A percentile compares a stretch with the other conserved stretches of the same genome.
These are phyloP conservation scores for Dothiorella sarmentorum DNA, from an alignment of 2,329 filamentous ascomycete genomes.

Conservation along the genomic window DNA sequence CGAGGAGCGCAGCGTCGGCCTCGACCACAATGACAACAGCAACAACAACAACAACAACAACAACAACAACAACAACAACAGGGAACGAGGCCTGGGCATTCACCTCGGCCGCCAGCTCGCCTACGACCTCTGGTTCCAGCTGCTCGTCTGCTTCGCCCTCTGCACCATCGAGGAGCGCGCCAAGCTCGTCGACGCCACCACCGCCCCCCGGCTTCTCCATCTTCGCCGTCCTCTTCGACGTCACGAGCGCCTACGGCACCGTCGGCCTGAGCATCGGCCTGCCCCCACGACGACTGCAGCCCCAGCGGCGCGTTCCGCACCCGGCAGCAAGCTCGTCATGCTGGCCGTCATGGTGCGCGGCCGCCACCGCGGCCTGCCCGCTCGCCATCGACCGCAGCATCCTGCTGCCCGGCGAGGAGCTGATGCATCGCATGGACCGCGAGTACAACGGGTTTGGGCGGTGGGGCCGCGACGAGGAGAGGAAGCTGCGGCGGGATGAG, in stretches of 20 bases:
- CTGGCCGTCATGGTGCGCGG: constrained; percentile 53
- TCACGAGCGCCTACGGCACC: constrained; percentile 57
- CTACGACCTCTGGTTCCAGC: constrained; percentile 65
- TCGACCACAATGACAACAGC: no score
- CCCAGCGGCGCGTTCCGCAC: constrained; percentile 55
- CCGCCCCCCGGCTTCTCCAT: constrained; percentile 29
- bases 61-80: no score
- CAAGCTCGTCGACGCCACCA: constrained; percentile 45
- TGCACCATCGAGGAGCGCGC: constrained; percentile 57
- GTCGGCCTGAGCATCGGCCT: constrained; percentile 60
- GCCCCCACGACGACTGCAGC: constrained; percentile 52
- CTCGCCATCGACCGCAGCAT: constrained; percentile 33
- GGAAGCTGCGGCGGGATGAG: constrained; percentile 19
- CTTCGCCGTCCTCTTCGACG: constrained; percentile 50
- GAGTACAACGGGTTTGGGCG: constrained; percentile 23
- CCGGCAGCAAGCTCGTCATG: constrained; percentile 57
- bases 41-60: no score
- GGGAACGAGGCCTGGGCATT: constrained; percentile 31
- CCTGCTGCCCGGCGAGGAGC: constrained; percentile 30
- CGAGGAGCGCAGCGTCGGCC: constrained; percentile 64
- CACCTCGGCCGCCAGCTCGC: constrained; percentile 63
- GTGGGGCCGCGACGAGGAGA: constrained; percentile 19
- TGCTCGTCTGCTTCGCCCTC: constrained; percentile 59
- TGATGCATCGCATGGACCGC: constrained; percentile 34
- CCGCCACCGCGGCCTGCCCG: constrained; percentile 29